Percentiles rank a stretch among this genome's conserved stretches.
Evolutionary conservation across 2,329 filamentous ascomycete species (phyloP).

Genomic region (Aspergillus fischeri): DNA sequence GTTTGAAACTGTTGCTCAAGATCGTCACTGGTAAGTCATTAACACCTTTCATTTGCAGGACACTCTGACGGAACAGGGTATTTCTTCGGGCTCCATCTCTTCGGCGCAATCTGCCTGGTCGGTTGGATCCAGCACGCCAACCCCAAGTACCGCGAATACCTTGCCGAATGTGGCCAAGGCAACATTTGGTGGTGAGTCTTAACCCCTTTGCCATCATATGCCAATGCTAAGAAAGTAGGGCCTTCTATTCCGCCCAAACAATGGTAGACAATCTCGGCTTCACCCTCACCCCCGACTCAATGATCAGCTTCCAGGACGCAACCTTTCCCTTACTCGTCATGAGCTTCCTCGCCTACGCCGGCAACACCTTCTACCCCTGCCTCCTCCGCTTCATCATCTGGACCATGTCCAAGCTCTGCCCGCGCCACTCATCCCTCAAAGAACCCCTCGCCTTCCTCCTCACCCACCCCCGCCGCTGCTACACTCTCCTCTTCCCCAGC

Average conservation of each 20-base stretch:
- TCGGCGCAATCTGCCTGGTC: constrained; percentile 47
- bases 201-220: too few species aligned
- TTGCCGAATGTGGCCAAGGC: constrained; percentile 38
- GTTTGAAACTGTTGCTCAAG: constrained; percentile 48
- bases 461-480: constrained; percentile 60
- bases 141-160: constrained; percentile 40
- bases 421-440: constrained; percentile 33
- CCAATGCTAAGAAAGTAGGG: constrained; percentile 29
- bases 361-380: constrained; percentile 50
- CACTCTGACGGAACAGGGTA: constrained; percentile 32
- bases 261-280: constrained; percentile 53
- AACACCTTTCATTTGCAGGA: too few species aligned
- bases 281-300: constrained; percentile 53
- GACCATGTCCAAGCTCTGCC: constrained; percentile 47
- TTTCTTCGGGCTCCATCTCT: constrained; percentile 43
- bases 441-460: constrained; percentile 53
- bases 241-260: constrained; percentile 49
- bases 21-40: constrained; percentile 37
- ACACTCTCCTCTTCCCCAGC: constrained; percentile 59
- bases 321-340: constrained; percentile 38
- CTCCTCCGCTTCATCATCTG: constrained; percentile 56
- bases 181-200: constrained; percentile 47
- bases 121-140: constrained; percentile 45
- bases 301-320: constrained; percentile 48
- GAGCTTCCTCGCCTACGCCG: constrained; percentile 38